Percentiles rank a stretch among this genome's conserved stretches.
phyloP scores from a whole-genome alignment of 1,284 basidiomycete genomes.

The Ganoderma meredithae region DNA sequence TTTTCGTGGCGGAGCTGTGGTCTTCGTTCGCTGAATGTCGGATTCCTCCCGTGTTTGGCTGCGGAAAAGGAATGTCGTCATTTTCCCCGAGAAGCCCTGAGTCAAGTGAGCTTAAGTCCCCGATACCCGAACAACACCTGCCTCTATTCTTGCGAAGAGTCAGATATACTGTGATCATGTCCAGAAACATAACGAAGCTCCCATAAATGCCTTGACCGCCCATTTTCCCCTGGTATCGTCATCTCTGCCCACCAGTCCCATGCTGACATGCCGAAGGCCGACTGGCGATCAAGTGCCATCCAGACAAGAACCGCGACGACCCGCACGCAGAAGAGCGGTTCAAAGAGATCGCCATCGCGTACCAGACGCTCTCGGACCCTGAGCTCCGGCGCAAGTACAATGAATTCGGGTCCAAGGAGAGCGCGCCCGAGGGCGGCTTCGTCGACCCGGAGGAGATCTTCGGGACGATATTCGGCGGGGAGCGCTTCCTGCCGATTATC shows the following conservation, averaged over 20 bases:
- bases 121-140: no score
- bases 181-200: no score
- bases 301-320: constrained; percentile 94
- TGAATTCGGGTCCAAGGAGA: constrained; percentile 86
- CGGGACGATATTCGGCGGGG: constrained; percentile 91
- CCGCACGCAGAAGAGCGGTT: constrained; percentile 91
- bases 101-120: no score
- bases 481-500: constrained; percentile 84
- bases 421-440: constrained; percentile 77
- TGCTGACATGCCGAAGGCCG: constrained; percentile 60
- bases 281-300: constrained; percentile 92
- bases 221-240: not conserved
- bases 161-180: no score
- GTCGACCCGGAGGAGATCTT: constrained; percentile 91
- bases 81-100: no score
- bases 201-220: not conserved
- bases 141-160: no score
- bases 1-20: no score
- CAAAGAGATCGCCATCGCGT: constrained; percentile 89
- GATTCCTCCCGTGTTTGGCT: no score
- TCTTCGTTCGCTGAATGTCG: no score
- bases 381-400: constrained; percentile 91
- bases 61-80: no score
- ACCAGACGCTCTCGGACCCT: constrained; percentile 90
- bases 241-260: not conserved